These are phyloP conservation scores for Chamaecrista fasciculata DNA, from an alignment of 306 rosid species.

Conservation along the genomic window DNA sequence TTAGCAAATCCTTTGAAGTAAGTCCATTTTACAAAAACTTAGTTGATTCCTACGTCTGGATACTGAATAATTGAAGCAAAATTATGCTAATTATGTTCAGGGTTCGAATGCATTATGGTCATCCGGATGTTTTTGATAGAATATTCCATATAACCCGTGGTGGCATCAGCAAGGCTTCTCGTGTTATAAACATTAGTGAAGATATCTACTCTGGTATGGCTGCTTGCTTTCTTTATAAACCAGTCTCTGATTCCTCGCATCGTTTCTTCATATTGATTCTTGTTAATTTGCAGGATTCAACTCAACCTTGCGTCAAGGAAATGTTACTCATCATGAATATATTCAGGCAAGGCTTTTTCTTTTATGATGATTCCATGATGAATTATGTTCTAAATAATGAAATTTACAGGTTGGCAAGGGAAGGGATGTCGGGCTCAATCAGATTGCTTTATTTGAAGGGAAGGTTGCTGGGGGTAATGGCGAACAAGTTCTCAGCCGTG, in stretches of 20 bases:
- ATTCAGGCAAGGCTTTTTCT: constrained; percentile 64
- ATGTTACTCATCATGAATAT: constrained; percentile 93
- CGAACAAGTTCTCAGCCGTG: constrained; percentile 97
- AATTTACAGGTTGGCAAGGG: constrained; percentile 91
- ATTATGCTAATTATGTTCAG: constrained; percentile 39
- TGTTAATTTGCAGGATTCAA: constrained; percentile 68
- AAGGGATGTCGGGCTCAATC: constrained; percentile 95
- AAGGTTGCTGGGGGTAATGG: constrained; percentile 93
- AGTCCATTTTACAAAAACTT: constrained; percentile 27
- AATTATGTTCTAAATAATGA: constrained; percentile 32
- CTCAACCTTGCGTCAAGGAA: constrained; percentile 95
- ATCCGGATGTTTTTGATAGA: constrained; percentile 97
- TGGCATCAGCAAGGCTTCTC: constrained; percentile 97
- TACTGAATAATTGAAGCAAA: constrained; percentile 13
- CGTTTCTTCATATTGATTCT: constrained; percentile 21
- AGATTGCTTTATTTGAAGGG: constrained; percentile 88
- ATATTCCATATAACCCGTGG: constrained; percentile 92
- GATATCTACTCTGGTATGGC: constrained; percentile 78
- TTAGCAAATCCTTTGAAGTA: constrained; percentile 95
- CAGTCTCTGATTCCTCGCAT: not conserved
- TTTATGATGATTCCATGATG: constrained; percentile 10
- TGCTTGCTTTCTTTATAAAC: not conserved
- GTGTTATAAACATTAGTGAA: constrained; percentile 89
- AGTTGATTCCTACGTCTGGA: constrained; percentile 22
- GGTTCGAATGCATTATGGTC: constrained; percentile 98